A percentile compares a stretch with the other conserved stretches of the same genome.
Evolutionary conservation across 139 green algal genomes (phyloP).

Genomic region (Diplosphaera chodatii): DNA sequence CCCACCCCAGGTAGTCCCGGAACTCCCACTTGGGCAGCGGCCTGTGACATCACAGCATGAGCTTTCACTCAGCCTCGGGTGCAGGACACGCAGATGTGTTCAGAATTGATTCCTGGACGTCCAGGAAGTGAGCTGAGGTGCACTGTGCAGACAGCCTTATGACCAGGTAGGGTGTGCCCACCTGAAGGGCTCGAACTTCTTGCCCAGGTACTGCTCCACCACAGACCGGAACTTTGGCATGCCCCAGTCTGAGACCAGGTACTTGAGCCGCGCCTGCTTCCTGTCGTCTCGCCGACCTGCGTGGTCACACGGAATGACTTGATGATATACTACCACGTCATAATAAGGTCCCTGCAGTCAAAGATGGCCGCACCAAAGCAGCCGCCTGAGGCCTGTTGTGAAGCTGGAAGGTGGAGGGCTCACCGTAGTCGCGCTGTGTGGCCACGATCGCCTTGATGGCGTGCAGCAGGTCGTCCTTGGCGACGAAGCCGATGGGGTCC

Average conservation of each 20-base stretch:
- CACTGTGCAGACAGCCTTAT: too few species aligned
- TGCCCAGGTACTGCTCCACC: conserved; percentile 97
- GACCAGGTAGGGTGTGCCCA: too few species aligned
- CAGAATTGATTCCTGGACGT: too few species aligned
- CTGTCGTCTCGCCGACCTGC: conserved; percentile 87
- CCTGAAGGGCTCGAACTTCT: conserved; percentile 84
- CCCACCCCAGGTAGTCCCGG: conserved; percentile 95
- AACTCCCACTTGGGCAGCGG: conserved; percentile 91
- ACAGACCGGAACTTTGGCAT: conserved; percentile 91
- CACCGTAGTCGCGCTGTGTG: conserved; percentile 92
- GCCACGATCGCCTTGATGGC: conserved; percentile 91
- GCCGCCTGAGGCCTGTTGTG: too few species aligned
- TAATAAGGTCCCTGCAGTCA: too few species aligned
- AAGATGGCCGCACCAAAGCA: too few species aligned
- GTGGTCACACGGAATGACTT: too few species aligned
- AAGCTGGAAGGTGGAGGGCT: too few species aligned
- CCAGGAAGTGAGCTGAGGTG: too few species aligned
- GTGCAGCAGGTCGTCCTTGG: conserved; percentile 93
- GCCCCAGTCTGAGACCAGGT: conserved; percentile 93
- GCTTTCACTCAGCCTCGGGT: too few species aligned
- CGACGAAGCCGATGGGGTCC: conserved; percentile 89
- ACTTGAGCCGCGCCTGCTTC: conserved; percentile 95
- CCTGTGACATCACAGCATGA: conserved; percentile 11
- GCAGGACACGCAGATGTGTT: too few species aligned
- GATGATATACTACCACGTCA: too few species aligned